Evolutionary conservation across 345 rosid genomes (phyloP), one percentile per base, ranked within the genome.

Genomic region (Camelina hispida): DNA sequence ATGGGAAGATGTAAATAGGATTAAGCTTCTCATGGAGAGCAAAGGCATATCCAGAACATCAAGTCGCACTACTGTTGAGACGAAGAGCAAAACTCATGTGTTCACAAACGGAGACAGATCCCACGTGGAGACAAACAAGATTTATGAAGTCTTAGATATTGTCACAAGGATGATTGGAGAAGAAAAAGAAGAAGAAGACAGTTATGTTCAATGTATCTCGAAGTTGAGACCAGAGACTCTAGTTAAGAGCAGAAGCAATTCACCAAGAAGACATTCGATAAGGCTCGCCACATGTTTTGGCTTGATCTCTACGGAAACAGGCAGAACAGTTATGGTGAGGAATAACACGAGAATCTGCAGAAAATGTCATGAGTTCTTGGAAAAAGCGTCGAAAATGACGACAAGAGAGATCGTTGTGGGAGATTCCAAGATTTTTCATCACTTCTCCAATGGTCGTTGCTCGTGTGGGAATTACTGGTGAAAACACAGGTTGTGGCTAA

Each of bases 301-400:
- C 44, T 71, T 91, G 84, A 84, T 87, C 55, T 87, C 91, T 7
- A 80, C 90, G 4, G 66, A 66, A n/a, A 30, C 82, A 4, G 88
- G 87, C 37, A 77, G 73, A 3, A 81, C 84, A 17, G 80, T 89
- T 70, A 62, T 81, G 50, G 83, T 88, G 37, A 85, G 85, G 67
- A 86, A 82, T 68, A 92, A 81, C 83, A 86, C 79, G 2, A 84
- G 97, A 83, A 86, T 90, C 62, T 92, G 96, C 13, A 81, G 85
- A 72, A 79, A 81, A 67, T 89, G 96, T 81, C 96, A 91, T 57
- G 70, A 40, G 56, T 74, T 79, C 28, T 85, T 81, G 35, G 83
- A 89, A 82, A 89, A 79, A 73, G 79, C 80, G 5, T 91, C 93
- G 0, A 38, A 71, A 54, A 15, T 80, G 44, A 73, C 83, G 48